These are phyloP conservation scores for Pythium chondricola DNA, from an alignment of 352 stramenopile genomes.

Conservation along the genomic window DNA sequence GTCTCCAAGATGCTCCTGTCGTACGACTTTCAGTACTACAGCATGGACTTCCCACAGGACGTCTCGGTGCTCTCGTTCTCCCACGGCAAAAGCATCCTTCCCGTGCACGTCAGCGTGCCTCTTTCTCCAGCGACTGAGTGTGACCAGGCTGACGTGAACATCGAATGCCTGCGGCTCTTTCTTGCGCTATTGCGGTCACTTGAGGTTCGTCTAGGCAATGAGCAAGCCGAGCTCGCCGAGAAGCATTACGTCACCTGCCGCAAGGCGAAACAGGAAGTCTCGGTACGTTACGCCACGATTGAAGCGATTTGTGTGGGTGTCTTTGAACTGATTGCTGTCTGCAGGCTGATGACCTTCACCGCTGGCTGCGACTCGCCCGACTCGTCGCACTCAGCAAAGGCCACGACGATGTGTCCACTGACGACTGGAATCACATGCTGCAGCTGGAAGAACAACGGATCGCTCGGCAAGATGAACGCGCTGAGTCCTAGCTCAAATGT, in stretches of 20 bases:
- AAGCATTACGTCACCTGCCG: constrained; percentile 73
- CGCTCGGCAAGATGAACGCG: constrained; percentile 18
- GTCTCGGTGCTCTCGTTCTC: constrained; percentile 62
- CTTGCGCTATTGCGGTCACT: constrained; percentile 49
- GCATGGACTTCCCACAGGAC: constrained; percentile 79
- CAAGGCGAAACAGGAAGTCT: constrained; percentile 61
- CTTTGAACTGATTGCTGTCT: constrained; percentile 2
- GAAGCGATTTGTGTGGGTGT: not conserved
- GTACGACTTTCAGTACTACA: constrained; percentile 84
- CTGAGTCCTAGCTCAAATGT: too few species aligned
- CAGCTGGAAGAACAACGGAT: constrained; percentile 40
- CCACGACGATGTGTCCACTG: constrained; percentile 38
- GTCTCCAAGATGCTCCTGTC: constrained; percentile 71
- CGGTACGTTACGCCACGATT: constrained; percentile 29
- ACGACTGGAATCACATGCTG: constrained; percentile 56
- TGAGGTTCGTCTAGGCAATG: constrained; percentile 55
- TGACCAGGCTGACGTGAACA: too few species aligned
- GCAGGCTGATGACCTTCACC: constrained; percentile 74
- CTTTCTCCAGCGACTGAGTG: too few species aligned
- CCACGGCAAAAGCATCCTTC: constrained; percentile 65
- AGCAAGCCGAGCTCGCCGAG: constrained; percentile 69
- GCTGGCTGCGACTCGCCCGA: constrained; percentile 67
- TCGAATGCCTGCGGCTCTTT: constrained; percentile 61
- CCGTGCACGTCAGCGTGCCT: constrained; percentile 47
- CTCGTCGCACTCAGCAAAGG: constrained; percentile 60